Conservation (phyloP, 2,329 filamentous ascomycete species). For the Plectosphaerella plurivora region DNA sequence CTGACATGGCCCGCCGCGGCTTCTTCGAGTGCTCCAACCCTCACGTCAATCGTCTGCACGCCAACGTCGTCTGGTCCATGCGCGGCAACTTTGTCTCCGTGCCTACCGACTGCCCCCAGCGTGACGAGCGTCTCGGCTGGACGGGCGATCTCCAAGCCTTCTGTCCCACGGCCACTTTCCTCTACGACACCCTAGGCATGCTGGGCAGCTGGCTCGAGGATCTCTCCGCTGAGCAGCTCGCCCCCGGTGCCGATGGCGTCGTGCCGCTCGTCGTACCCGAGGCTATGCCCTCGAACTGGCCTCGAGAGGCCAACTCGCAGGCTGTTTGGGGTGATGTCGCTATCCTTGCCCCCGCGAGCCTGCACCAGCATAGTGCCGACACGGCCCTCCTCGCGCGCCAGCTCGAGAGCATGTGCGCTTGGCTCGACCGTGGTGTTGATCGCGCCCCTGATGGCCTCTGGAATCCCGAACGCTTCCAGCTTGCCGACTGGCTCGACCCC, state of each 20-base stretch:
- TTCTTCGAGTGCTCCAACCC: conserved; percentile 9
- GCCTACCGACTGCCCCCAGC: conserved; percentile 7
- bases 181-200: conserved; percentile 7
- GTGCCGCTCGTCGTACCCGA: conserved; percentile 24
- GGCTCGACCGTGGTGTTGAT: conserved; percentile 7
- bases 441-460: conserved; percentile 7
- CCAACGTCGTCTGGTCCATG: conserved; percentile 9
- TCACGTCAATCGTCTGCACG: conserved; percentile 5
- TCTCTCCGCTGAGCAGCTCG: conserved; percentile 7
- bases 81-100: conserved; percentile 8
- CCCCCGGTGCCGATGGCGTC: conserved; percentile 24
- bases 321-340: conserved; percentile 9
- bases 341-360: conserved; percentile 1
- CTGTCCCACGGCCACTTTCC: conserved; percentile 5
- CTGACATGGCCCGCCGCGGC: conserved; percentile 6
- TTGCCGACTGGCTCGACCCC: conserved; percentile 8
- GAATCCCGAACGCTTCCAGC: conserved; percentile 7
- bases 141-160: conserved; percentile 8
- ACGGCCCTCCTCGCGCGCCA: conserved; percentile 3
- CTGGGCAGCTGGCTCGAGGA: conserved; percentile 8
- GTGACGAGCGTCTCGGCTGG: conserved; percentile 8
- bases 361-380: conserved; percentile 8
- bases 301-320: conserved; percentile 7
- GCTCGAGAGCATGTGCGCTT: conserved; percentile 6
- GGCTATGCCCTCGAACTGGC: conserved; percentile 15